Evolutionary conservation across 495 filamentous ascomycete species (phyloP), one percentile per base, ranked within the genome.

Genomic region (Penicillium antarcticum): DNA sequence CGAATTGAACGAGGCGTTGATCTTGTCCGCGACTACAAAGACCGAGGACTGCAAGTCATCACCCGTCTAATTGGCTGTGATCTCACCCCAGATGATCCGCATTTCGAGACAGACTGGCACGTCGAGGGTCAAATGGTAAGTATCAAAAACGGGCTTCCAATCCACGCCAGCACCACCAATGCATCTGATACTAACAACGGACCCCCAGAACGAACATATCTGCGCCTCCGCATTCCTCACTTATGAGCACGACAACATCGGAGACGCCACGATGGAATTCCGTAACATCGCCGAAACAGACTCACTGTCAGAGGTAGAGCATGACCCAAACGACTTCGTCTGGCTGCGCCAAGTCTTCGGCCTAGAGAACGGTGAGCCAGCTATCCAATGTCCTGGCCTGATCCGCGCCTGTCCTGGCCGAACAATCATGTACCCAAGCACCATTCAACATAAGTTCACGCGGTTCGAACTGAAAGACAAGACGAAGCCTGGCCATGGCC

Each of bases 371-470:
- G 60, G 62, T 23, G 57, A 61, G 14, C 56, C 69, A 0, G 55
- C 66, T 1, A 51, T 74, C 12, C 73, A 76, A 45, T 35, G 53
- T 13, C 26, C 61, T 1, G 73, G 73, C 10, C 35, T 53, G 3
- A 61, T 74, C 7, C 45, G 41, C 0, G 45, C 57, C 23, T 21
- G 10, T 0, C 8, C 56, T 8, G 66, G 67, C 5, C 63, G 71
- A 5, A 19, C 58, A 0, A 41, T 73, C 18, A 58, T 62, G 16
- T 71, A 52, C 39, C 71, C 72, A 4, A 73, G 68, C 51, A 67
- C 58, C 4, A 45, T 76, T 9, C 81, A 84, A 37, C 80, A 83
- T 48, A 65, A 66, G 8, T 65, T 79, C 4, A 64, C 65, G 4
- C 55, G 62, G 0, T 79, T 80, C 55, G 47, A 52, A 11, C 70